Evolutionary conservation across 176 grass and related monocot species (phyloP), one percentile per base, ranked within the genome.

Genomic region (Oryza glaberrima): DNA sequence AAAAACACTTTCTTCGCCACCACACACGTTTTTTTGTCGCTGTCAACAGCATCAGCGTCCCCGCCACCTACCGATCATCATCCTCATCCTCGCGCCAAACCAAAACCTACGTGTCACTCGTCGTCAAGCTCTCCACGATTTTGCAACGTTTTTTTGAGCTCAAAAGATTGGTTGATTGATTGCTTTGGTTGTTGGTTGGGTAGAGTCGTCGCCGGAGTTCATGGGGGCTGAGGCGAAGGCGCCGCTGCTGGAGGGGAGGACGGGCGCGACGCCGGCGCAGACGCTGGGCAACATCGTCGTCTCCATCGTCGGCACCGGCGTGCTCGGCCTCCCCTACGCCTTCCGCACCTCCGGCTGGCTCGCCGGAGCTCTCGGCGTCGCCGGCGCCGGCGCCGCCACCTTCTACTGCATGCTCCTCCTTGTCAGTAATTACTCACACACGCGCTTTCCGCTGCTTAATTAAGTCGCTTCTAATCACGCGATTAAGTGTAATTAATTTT

Each of bases 321-420:
- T 93, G 36, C 93, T 98, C 47, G 87, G 91, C 44, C 86, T 98
- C 30, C 95, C 93, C n/a, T 95, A 83, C 79, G 92, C 95, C 45
- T 98, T 98, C 54, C 82, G 92, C 69, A 79, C 85, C 44, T 87
- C 91, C 1, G 93, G 95, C 0, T 95, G 91, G 95, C 47, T 95
- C 45, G 68, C 91, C 9, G 91, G 91, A 3, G 86, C 91, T 1
- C 76, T 95, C 35, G 93, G 85, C 6, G 90, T 98, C 38, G 87
- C 87, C 0, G 81, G 41, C 1, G 82, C 95, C 17, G 91, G 89
- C 11, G 22, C 85, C 26, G 89, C 80, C 16, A 90, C 89, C 5
- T 93, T 90, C 89, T 98, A 98, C 79, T 98, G 93, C 92, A 95
- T 98, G 95, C 89, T 98, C 6, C 91, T 98, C 13, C 89, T 93